These are phyloP conservation scores for Rhododendron molle DNA, from an alignment of 148 eudicot genomes.

Conservation along the genomic window DNA sequence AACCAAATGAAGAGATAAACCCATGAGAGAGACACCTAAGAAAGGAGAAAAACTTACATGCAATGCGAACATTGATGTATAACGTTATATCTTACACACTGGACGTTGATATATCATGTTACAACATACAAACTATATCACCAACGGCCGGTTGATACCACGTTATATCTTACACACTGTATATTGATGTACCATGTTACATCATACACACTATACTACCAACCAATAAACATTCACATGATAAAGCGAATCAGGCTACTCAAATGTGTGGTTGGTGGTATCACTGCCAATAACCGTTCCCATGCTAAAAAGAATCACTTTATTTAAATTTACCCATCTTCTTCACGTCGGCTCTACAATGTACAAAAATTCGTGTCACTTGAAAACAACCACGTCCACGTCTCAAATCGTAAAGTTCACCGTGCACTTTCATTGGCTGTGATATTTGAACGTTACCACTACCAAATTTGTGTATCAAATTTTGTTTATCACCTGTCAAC, in stretches of 20 bases:
- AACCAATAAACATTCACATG: neutral
- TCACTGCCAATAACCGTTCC: neutral
- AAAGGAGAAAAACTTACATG: neutral
- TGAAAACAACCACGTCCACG: neutral
- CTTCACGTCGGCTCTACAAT: neutral
- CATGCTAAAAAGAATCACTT: neutral
- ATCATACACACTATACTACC: neutral
- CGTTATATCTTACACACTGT: neutral
- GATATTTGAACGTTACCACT: neutral
- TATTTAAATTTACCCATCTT: neutral
- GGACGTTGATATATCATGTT: too few species aligned
- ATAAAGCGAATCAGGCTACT: neutral
- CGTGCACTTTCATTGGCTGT: neutral
- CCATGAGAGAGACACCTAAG: neutral
- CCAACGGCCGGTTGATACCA: neutral
- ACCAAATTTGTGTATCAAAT: neutral
- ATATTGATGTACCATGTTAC: too few species aligned
- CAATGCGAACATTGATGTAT: neutral
- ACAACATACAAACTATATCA: too few species aligned
- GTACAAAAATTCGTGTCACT: neutral
- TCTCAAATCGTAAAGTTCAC: neutral
- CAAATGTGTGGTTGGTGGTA: neutral
- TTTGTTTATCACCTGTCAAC: neutral
- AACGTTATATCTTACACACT: neutral
- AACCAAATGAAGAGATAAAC: neutral